Conservation (phyloP, 2,329 filamentous ascomycete genomes). For the Cladosporium cucumerinum region DNA sequence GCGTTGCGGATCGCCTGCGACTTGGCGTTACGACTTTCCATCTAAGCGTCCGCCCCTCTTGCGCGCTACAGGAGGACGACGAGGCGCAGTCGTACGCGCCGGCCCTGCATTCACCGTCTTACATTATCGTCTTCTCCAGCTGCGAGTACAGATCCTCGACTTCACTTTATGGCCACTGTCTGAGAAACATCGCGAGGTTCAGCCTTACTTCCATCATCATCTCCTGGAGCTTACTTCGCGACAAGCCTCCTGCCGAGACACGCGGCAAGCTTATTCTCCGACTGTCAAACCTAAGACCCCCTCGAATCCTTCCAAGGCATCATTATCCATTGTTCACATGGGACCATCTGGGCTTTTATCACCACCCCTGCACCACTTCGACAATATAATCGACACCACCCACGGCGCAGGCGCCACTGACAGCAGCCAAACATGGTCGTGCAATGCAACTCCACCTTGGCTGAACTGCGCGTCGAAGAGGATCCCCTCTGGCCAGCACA, state of each 20-base stretch:
- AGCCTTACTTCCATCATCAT: neutral
- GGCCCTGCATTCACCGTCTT: neutral
- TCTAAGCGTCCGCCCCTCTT: neutral
- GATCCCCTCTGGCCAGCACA: conserved; percentile 43
- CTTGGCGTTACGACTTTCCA: neutral
- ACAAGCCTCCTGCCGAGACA: conserved; percentile 15
- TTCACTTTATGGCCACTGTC: neutral
- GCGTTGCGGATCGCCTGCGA: neutral
- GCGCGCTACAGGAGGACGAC: neutral
- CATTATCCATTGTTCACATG: neutral
- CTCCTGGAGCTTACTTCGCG: neutral
- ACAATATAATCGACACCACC: neutral
- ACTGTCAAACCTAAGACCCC: neutral
- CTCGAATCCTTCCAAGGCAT: neutral
- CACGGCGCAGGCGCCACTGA: conserved; percentile 8
- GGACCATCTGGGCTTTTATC: neutral
- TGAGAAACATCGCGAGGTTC: neutral
- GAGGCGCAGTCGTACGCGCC: conserved; percentile 1
- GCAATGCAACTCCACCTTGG: conserved; percentile 50
- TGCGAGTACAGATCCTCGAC: neutral
- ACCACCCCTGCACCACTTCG: neutral
- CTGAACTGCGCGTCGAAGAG: conserved; percentile 48
- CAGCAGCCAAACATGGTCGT: conserved; percentile 20
- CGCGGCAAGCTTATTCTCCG: conserved; percentile 10
- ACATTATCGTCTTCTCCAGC: neutral